These are phyloP conservation scores for Saccharum officinarum DNA, from an alignment of 176 grass and related monocot genomes.

Conservation along the genomic window DNA sequence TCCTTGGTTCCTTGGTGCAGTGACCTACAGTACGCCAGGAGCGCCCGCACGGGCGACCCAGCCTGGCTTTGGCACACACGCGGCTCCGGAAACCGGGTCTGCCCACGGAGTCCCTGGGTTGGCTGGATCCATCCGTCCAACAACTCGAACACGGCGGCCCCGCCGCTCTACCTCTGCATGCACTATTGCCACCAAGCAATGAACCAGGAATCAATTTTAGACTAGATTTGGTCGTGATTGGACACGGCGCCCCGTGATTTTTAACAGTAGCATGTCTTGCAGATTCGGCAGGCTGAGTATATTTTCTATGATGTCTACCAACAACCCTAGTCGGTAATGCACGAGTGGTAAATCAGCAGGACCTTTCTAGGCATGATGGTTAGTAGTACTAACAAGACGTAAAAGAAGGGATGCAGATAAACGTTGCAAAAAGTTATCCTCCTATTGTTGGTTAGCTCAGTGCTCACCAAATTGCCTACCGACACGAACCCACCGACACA, in stretches of 20 bases:
- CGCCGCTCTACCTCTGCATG: neutral
- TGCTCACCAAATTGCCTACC: slow-evolving; percentile 6
- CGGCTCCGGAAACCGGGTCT: neutral
- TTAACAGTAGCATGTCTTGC: no score
- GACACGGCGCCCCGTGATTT: no score
- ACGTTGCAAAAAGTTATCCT: neutral
- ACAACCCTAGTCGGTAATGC: neutral
- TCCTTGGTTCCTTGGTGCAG: neutral
- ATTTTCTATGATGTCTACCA: no score
- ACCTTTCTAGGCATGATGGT: no score
- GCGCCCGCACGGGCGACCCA: neutral
- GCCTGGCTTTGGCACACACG: neutral
- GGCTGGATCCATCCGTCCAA: neutral
- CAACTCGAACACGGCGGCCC: neutral
- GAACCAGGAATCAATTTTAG: neutral
- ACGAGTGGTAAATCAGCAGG: neutral
- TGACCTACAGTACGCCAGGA: neutral
- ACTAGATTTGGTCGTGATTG: neutral
- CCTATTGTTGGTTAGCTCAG: neutral
- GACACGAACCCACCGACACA: slow-evolving; percentile 35
- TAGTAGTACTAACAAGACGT: no score
- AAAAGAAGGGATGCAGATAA: neutral
- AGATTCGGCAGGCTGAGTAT: no score
- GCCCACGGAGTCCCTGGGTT: neutral
- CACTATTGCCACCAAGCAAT: neutral